Conservation (phyloP, 2,329 filamentous ascomycete species). For the Xylaria arbuscula region DNA sequence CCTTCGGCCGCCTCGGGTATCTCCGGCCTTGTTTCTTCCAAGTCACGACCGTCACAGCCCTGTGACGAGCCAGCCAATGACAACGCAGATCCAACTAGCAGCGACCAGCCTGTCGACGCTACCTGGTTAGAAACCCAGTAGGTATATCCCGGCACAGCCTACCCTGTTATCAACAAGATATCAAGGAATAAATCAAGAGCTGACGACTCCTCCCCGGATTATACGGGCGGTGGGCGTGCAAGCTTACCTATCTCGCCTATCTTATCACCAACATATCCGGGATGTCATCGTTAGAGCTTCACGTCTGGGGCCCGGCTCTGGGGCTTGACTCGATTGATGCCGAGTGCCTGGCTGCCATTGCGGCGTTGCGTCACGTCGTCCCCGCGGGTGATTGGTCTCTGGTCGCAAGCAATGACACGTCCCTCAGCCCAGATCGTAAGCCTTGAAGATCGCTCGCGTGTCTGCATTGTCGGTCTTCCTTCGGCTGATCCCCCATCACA, state of each 20-base stretch:
- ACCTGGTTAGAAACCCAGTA: neutral
- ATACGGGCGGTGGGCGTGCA: no score
- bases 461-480: slow-evolving; percentile 29
- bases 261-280: neutral
- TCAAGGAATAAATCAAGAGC: neutral
- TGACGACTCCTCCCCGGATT: no score
- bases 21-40: neutral
- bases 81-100: neutral
- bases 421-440: slow-evolving; percentile 76
- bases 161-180: slow-evolving; percentile 6
- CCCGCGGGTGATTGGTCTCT: slow-evolving; percentile 72
- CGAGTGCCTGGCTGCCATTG: slow-evolving; percentile 86
- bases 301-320: slow-evolving; percentile 92
- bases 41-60: neutral
- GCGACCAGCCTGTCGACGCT: neutral
- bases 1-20: slow-evolving; percentile 29
- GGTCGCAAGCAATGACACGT: slow-evolving; percentile 78
- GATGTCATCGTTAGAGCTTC: slow-evolving; percentile 72
- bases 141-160: slow-evolving; percentile 15
- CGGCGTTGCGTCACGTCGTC: slow-evolving; percentile 76
- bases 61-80: slow-evolving; percentile 14
- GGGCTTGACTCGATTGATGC: slow-evolving; percentile 89
- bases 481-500: slow-evolving; percentile 50
- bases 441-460: slow-evolving; percentile 42
- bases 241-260: no score